Evolutionary conservation across 2,329 filamentous ascomycete genomes (phyloP), one percentile per base, ranked within the genome.

Genomic region (Alternaria dauci): DNA sequence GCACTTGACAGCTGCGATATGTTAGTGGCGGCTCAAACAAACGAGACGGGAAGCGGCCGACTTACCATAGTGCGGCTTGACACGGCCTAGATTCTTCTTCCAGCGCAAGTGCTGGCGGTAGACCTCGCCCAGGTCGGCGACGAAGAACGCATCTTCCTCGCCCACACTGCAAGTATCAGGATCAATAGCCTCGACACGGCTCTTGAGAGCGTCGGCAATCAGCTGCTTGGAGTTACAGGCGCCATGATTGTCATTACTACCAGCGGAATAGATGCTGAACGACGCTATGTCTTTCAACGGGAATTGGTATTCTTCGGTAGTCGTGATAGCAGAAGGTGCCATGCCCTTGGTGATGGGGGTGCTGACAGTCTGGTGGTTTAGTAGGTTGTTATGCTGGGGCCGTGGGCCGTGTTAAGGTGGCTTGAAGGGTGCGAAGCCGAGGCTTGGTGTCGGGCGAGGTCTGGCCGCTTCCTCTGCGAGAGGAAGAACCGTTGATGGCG

Each of bases 31-130:
- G 14, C 8, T 55, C 51, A 30, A 8, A 23, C 2, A 23, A 7
- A 14, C 18, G 0, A 41, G 8, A 1, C 34, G 18, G 14, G 25
- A 14, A 9, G 12, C 26, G 7, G 18, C 32, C 26, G 20, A 81
- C 89, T 80, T 82, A 94, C 92, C 93, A 83, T 97, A 99, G 76
- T 98, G 97, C 42, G 95, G 95, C 83, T 94, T 95, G 80, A 99
- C 91, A 71, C 94, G 91, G 71, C 89, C 88, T 76, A 99, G 84
- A 78, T 96, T 94, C 85, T 90, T 88, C 88, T 97, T 98, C 95
- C 95, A 99, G 81, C 94, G 91, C 79, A 98, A 84, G 76, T 98
- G 94, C 88, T 99, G 95, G 82, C 95, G 93, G 83, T 99, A 99
- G 78, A 99, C 91, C 84, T 98, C 93, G 81, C 95, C 95, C 75